Evolutionary conservation across 2,329 filamentous ascomycete genomes (phyloP), one percentile per base, ranked within the genome.

Genomic region (Fusarium nygamai): DNA sequence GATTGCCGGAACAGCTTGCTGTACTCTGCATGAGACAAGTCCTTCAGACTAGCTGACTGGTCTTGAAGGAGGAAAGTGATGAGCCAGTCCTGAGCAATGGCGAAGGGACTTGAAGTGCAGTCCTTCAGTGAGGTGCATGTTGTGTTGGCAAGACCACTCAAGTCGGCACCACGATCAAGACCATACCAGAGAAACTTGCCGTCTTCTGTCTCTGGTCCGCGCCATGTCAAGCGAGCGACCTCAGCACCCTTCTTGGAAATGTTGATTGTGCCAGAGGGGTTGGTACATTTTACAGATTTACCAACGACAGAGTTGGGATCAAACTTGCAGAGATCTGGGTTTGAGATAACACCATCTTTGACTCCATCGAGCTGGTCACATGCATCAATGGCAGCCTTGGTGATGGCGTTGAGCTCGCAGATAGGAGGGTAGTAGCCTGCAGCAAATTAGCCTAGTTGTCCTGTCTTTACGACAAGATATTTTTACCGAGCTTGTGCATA

Each of bases 341-440:
- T 56, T 0, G 68, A 60, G 12, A 80, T 74, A 14, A 81, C 44
- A 2, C 75, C 76, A 24, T 80, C 79, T 8, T 59, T 41, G 4
- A 76, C 64, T 5, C 79, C 78, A 41, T 81, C 79, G 0, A 73
- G 16, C 1, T 47, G 16, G 19, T 80, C 79, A 29, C 79, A 80
- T 19, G 77, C 77, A 20, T 82, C 66, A 6, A 86, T 81, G 14
- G 85, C 83, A 3, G 79, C 79, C 1, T 74, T 63, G 0, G 65
- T 74, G 77, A 71, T 86, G 78, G 50, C 78, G 58, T 4, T 80
- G 38, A 86, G 81, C 56, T 83, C 81, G 5, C 78, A 79, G 2
- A 29, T 19, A 1, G 59, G 60, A 81, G 86, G 76, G 70, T 84
- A 83, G 3, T 69, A 59, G 1, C 36, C 63, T 64, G 6, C 7